Evolutionary conservation across 352 stramenopile species (phyloP), one percentile per base, ranked within the genome.

Genomic region (Pythium scleroteichum): DNA sequence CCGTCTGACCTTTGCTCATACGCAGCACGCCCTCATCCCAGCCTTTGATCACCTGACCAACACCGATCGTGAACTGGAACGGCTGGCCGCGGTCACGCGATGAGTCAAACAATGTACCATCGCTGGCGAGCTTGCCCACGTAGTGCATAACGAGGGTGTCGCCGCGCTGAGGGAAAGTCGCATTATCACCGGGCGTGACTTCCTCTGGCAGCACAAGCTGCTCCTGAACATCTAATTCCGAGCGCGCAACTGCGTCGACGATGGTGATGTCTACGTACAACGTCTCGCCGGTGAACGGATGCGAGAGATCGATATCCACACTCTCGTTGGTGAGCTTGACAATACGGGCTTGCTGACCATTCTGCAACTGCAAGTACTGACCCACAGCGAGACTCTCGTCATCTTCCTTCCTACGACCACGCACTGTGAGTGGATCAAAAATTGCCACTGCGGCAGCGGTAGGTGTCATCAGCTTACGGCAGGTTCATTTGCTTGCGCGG

Each of bases 1-100:
- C 90, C 62, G 92, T 95, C 77, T 98, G 92, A 24, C 95, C 95
- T 48, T 98, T 88, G 58, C 78, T 96, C 95, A 99, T 98, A 71
- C 92, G 75, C 74, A 97, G 79, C 24, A 99, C 93, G 19, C 95
- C 87, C 63, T 98, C 90, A 69, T 98, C 95, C 95, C 93, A 99
- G 42, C 95, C 95, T 62, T 94, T 83, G 72, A 98, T 98, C 13
- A 98, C 94, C 66, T 97, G 82, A 9, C 82, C 85, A 13, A 88
- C 73, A 33, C 83, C 83, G 45, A 94, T 86, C 47, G 80, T 72
- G 68, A 94, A 94, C 66, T 88, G 69, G 69, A 94, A 94, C 16
- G 85, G 85, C 69, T 88, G 66, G 4, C 75, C 78, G 45, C 85
- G 82, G 57, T 87, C 72, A 38, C 64, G 79, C 44, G 81, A 91